Evolutionary conservation across 2,329 filamentous ascomycete genomes (phyloP).

Genomic region (Fusarium nematophilum): DNA sequence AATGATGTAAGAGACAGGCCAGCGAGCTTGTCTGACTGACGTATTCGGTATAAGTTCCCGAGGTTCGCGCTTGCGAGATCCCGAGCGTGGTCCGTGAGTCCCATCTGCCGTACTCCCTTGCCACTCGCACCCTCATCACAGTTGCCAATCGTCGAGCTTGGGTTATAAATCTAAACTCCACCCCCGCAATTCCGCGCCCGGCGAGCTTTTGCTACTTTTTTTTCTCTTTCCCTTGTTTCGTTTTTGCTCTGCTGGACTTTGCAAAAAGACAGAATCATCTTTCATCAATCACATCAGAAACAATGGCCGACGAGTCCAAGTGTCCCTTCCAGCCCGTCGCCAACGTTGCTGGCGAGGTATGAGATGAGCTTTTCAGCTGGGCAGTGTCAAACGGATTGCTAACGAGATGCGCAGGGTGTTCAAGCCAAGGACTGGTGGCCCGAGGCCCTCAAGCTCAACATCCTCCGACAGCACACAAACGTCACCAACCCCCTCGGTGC

Average conservation of each 20-base stretch:
- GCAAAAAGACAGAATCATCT: too few relatives aligned
- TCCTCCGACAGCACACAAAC: slow-evolving; percentile 26
- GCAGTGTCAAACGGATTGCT: too few relatives aligned
- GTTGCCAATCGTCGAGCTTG: slow-evolving; percentile 28
- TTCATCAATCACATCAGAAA: slow-evolving; percentile 1
- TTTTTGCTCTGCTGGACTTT: slow-evolving; percentile 16
- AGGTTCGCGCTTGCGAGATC: slow-evolving; percentile 28
- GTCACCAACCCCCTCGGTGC: slow-evolving; percentile 33
- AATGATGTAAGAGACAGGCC: slow-evolving; percentile 11
- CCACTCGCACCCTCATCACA: slow-evolving; percentile 16
- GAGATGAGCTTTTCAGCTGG: too few relatives aligned
- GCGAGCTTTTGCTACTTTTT: slow-evolving; percentile 15
- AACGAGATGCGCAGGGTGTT: too few relatives aligned
- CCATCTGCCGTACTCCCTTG: background rate
- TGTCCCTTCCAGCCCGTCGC: slow-evolving; percentile 28
- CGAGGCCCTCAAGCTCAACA: slow-evolving; percentile 35
- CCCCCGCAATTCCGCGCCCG: slow-evolving; percentile 36
- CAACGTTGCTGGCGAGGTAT: slow-evolving; percentile 28
- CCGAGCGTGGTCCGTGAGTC: slow-evolving; percentile 25
- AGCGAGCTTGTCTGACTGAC: slow-evolving; percentile 16
- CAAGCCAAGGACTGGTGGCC: slow-evolving; percentile 33
- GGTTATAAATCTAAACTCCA: slow-evolving; percentile 31
- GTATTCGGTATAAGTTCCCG: slow-evolving; percentile 32
- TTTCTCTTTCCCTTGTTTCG: slow-evolving; percentile 2
- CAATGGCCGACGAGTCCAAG: slow-evolving; percentile 32